phyloP scores from a whole-genome alignment of 2,329 filamentous ascomycete species.

The Fusarium fujikuroi region DNA sequence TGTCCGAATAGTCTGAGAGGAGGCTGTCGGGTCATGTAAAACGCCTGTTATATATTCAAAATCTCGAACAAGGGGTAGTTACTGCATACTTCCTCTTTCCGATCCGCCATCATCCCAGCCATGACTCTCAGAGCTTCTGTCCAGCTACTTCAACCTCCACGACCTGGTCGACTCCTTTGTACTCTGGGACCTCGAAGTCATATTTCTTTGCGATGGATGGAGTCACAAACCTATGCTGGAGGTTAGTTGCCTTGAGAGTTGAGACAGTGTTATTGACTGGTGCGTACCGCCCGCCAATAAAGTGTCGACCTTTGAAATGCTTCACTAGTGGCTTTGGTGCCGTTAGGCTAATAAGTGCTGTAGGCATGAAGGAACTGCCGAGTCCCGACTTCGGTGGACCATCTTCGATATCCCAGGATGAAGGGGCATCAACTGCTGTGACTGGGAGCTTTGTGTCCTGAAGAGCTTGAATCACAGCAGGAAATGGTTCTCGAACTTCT shows the following conservation, averaged over 20 bases:
- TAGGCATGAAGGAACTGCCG: conserved; percentile 83
- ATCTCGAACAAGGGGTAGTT: conserved; percentile 12
- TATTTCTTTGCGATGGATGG: conserved; percentile 85
- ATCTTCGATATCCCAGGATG: conserved; percentile 90
- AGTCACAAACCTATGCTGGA: conserved; percentile 75
- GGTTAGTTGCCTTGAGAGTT: conserved; percentile 27
- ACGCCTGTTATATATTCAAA: conserved; percentile 10
- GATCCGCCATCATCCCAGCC: conserved; percentile 1
- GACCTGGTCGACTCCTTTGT: conserved; percentile 88
- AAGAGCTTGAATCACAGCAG: conserved; percentile 80
- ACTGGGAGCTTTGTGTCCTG: conserved; percentile 79
- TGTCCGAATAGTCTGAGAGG: conserved; percentile 68
- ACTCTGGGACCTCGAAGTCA: conserved; percentile 82
- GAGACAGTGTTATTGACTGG: conserved; percentile 3
- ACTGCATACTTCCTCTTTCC: conserved; percentile 7
- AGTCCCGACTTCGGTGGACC: conserved; percentile 83
- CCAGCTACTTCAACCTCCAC: conserved; percentile 73
- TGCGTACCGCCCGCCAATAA: conserved; percentile 82
- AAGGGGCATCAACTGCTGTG: conserved; percentile 90
- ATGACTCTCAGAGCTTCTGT: conserved; percentile 61
- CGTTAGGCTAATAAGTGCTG: conserved; percentile 85
- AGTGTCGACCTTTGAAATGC: conserved; percentile 88
- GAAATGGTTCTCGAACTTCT: conserved; percentile 92
- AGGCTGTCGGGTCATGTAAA: conserved; percentile 65
- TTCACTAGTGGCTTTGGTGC: conserved; percentile 91